Conservation (phyloP, 2,329 filamentous ascomycete genomes). For the Aureobasidium sp. region DNA sequence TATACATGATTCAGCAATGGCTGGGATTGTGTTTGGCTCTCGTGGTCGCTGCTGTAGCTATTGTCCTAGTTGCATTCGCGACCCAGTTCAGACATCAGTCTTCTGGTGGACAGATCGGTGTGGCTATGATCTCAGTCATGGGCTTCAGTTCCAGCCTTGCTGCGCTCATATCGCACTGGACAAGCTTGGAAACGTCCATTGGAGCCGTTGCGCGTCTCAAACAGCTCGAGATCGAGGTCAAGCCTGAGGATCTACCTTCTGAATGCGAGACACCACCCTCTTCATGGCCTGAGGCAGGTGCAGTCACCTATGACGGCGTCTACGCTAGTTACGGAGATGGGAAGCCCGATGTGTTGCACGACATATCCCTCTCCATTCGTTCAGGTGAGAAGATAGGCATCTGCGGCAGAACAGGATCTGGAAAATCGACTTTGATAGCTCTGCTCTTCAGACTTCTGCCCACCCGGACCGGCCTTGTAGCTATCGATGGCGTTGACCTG, state of each 20-base stretch:
- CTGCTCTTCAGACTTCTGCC: slow-evolving; percentile 45
- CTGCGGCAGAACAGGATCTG: slow-evolving; percentile 50
- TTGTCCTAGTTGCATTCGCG: slow-evolving; percentile 29
- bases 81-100: slow-evolving; percentile 36
- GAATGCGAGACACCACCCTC: not conserved
- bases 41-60: slow-evolving; percentile 30
- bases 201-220: slow-evolving; percentile 48
- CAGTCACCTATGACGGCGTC: not conserved
- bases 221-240: slow-evolving; percentile 32
- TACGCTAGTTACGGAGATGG: not conserved
- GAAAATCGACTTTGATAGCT: slow-evolving; percentile 46
- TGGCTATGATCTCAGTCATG: slow-evolving; percentile 46
- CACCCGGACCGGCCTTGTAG: slow-evolving; percentile 36
- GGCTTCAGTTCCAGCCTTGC: slow-evolving; percentile 45
- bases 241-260: not conserved
- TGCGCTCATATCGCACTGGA: slow-evolving; percentile 46
- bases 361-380: slow-evolving; percentile 40
- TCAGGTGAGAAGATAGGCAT: slow-evolving; percentile 45
- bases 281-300: not conserved
- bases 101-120: slow-evolving; percentile 42
- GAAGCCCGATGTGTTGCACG: slow-evolving; percentile 31
- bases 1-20: slow-evolving; percentile 42
- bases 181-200: slow-evolving; percentile 49
- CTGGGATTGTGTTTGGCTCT: slow-evolving; percentile 35
- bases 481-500: slow-evolving; percentile 44